Conservation (phyloP, 2,329 filamentous ascomycete genomes). For the Lasiodiplodia citricola region DNA sequence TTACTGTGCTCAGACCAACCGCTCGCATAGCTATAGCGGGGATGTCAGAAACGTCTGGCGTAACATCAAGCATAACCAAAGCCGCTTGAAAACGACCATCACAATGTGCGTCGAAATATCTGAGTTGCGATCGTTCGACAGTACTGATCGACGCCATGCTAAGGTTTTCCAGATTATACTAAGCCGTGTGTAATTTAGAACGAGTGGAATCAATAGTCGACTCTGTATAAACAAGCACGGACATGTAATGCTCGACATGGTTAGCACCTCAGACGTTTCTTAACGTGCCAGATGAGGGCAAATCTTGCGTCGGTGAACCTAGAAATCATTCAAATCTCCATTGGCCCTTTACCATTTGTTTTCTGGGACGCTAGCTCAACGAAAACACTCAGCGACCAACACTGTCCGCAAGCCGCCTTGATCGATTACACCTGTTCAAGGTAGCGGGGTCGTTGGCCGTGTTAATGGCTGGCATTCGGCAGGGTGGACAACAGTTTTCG, state of each 20-base stretch:
- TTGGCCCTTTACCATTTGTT: not conserved
- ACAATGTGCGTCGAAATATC: not conserved
- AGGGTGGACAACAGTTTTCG: not conserved
- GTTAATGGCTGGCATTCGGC: not conserved
- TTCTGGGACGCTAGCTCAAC: not conserved
- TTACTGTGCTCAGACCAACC: not conserved
- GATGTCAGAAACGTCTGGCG: not conserved
- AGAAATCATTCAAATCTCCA: not conserved
- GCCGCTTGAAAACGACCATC: slow-evolving; percentile 4
- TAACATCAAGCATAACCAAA: slow-evolving; percentile 5
- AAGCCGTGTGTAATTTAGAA: not conserved
- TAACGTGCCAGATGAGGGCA: not conserved
- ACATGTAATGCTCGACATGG: not conserved
- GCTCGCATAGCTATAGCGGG: not conserved
- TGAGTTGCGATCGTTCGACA: not conserved
- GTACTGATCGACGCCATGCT: not conserved
- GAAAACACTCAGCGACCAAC: not conserved
- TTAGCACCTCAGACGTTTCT: not conserved
- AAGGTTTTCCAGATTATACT: not conserved
- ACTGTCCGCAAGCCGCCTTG: not conserved
- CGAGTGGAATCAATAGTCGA: not conserved
- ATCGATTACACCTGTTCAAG: no score
- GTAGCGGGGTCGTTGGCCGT: not conserved
- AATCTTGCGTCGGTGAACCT: not conserved
- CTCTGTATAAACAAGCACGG: not conserved